Percentiles rank a stretch among this genome's conserved stretches.
Conservation (phyloP, 2,329 filamentous ascomycete genomes). For the Ophiocordyceps sinensis region DNA sequence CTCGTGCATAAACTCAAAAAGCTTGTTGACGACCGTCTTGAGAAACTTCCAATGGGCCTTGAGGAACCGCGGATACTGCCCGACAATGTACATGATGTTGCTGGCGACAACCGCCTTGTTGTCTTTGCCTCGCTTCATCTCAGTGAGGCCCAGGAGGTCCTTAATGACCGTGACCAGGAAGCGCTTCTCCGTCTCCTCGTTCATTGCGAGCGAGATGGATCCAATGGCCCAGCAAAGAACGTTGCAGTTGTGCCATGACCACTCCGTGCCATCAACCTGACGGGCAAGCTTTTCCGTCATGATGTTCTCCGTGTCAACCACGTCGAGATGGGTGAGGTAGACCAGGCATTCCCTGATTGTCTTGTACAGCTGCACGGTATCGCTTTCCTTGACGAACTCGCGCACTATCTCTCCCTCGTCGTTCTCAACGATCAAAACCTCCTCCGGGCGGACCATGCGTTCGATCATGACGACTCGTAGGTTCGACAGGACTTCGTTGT, state of each 20-base stretch:
- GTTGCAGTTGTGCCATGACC: slow-evolving; percentile 99
- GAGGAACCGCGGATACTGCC: slow-evolving; percentile 93
- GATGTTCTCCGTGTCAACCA: slow-evolving; percentile 93
- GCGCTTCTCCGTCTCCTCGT: slow-evolving; percentile 96
- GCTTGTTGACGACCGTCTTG: slow-evolving; percentile 98
- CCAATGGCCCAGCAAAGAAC: slow-evolving; percentile 99
- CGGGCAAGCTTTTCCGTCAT: slow-evolving; percentile 97
- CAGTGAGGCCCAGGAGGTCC: slow-evolving; percentile 86
- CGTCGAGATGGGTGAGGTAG: slow-evolving; percentile 92
- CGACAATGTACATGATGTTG: slow-evolving; percentile 99
- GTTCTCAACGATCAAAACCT: slow-evolving; percentile 98
- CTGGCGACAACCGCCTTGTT: slow-evolving; percentile 98
- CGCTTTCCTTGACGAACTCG: slow-evolving; percentile 98
- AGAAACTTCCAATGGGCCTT: slow-evolving; percentile 99
- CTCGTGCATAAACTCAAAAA: slow-evolving; percentile 99
- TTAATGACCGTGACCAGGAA: slow-evolving; percentile 99
- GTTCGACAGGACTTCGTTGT: slow-evolving; percentile 85
- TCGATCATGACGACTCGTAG: slow-evolving; percentile 97
- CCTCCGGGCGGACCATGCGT: slow-evolving; percentile 97
- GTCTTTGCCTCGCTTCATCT: slow-evolving; percentile 99
- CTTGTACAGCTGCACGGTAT: slow-evolving; percentile 98
- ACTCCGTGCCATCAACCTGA: slow-evolving; percentile 89
- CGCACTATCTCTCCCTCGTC: slow-evolving; percentile 98
- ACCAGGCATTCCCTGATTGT: slow-evolving; percentile 94
- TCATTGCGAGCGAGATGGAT: slow-evolving; percentile 97